A percentile compares a stretch with the other conserved stretches of the same genome.
These are phyloP conservation scores for sorghum (Sorghum bicolor) DNA, from an alignment of 176 grass and related monocot species.

Conservation along the genomic window DNA sequence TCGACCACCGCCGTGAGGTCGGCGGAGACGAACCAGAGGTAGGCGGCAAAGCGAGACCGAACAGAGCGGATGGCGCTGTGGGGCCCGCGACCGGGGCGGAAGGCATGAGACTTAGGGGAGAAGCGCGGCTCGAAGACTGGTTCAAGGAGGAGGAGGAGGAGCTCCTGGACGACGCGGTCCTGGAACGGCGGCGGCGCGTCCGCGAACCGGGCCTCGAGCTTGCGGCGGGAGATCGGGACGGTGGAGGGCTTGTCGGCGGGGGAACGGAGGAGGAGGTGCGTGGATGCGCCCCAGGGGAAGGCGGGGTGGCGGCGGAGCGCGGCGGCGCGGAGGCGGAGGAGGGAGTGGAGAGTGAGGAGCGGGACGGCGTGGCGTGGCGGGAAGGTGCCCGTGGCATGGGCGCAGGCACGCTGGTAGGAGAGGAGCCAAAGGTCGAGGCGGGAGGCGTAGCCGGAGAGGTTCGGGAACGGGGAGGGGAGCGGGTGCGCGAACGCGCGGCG, in stretches of 20 bases:
- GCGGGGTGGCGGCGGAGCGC: conserved; percentile 56
- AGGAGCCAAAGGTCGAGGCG: conserved; percentile 90
- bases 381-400: conserved; percentile 78
- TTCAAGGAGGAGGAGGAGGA: conserved; percentile 82
- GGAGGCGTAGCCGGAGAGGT: conserved; percentile 84
- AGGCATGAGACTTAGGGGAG: conserved; percentile 86
- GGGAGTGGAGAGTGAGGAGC: conserved; percentile 65
- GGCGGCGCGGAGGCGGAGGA: conserved; percentile 61
- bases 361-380: conserved; percentile 58
- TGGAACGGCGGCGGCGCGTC: conserved; percentile 65
- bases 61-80: conserved; percentile 79
- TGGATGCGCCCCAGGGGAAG: conserved; percentile 73
- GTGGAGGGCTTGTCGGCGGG: conserved; percentile 67
- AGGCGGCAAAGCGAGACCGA: conserved; percentile 77
- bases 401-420: conserved; percentile 85
- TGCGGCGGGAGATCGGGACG: conserved; percentile 66
- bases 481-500: conserved; percentile 64
- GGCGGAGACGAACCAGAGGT: conserved; percentile 90
- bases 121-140: conserved; percentile 83
- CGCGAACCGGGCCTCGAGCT: conserved; percentile 60
- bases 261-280: conserved; percentile 72
- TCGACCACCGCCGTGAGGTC: conserved; percentile 61
- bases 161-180: conserved; percentile 83
- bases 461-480: conserved; percentile 46
- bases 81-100: conserved; percentile 71